Conservation (phyloP, 1,284 basidiomycete species). For the Cerrena zonata region DNA sequence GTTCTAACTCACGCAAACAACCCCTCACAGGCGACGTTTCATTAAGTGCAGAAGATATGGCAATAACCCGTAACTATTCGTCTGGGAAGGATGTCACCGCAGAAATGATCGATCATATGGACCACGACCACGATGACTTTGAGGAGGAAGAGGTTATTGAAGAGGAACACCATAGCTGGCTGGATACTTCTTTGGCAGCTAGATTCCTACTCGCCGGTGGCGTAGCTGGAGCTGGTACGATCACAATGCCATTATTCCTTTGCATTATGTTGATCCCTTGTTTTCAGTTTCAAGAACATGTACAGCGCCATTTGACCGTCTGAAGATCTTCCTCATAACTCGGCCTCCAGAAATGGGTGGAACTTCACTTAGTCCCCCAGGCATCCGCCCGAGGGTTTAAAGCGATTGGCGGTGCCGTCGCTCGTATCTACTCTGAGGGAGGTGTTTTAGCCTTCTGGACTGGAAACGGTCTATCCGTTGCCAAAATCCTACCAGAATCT, state of each 20-base stretch:
- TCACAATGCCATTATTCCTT: conserved; percentile 5
- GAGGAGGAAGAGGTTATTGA: conserved; percentile 46
- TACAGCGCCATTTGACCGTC: conserved; percentile 94
- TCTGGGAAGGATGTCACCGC: conserved; percentile 20
- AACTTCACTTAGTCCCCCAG: conserved; percentile 38
- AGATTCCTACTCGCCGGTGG: conserved; percentile 93
- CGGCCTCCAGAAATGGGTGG: conserved; percentile 65
- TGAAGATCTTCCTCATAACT: conserved; percentile 97
- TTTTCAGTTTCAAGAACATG: conserved; percentile 83
- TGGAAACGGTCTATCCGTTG: conserved; percentile 74
- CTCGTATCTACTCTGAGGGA: conserved; percentile 79
- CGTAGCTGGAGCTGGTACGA: conserved; percentile 82
- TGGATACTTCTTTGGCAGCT: conserved; percentile 71
- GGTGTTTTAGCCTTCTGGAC: conserved; percentile 93
- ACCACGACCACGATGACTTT: conserved; percentile 31
- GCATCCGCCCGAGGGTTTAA: conserved; percentile 54
- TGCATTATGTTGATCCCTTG: conserved; percentile 1
- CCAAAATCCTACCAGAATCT: conserved; percentile 94
- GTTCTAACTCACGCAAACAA: background rate
- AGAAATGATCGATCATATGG: conserved; percentile 26
- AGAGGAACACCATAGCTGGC: conserved; percentile 57
- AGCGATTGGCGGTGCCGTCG: conserved; percentile 69
- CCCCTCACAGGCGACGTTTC: conserved; percentile 60
- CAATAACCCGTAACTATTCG: conserved; percentile 14
- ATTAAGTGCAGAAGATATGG: conserved; percentile 62